These are phyloP conservation scores for Buddleja alternifolia DNA, from an alignment of 257 asterid species.

Conservation along the genomic window DNA sequence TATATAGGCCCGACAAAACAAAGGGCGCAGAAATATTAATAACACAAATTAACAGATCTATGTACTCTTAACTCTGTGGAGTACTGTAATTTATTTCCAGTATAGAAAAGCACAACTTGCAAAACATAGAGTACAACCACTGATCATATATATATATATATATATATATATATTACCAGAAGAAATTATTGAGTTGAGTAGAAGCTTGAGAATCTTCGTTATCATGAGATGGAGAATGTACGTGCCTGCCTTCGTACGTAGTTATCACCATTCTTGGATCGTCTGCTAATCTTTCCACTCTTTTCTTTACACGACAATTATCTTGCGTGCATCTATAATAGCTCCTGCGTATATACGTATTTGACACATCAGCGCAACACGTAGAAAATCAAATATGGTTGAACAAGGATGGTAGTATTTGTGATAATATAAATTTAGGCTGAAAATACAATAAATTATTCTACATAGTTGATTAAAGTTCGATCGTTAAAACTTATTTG, in stretches of 20 bases:
- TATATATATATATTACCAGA: conserved; percentile 51
- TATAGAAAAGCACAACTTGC: neutral
- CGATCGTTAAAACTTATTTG: too few relatives aligned
- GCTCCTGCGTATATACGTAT: conserved; percentile 52
- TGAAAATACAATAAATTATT: neutral
- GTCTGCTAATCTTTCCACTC: conserved; percentile 85
- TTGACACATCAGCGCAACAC: too few relatives aligned
- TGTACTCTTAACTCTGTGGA: neutral
- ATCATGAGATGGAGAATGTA: conserved; percentile 80
- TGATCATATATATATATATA: neutral
- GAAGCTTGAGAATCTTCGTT: conserved; percentile 66
- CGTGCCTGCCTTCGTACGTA: conserved; percentile 91
- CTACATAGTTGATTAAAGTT: too few relatives aligned
- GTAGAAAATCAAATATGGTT: too few relatives aligned
- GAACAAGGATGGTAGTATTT: too few relatives aligned
- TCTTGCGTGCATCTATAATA: conserved; percentile 92
- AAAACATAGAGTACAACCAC: neutral
- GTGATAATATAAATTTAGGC: neutral
- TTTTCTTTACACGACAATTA: conserved; percentile 84
- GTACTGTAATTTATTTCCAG: conserved; percentile 18
- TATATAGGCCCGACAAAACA: conserved; percentile 35
- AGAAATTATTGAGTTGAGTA: conserved; percentile 57
- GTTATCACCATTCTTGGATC: conserved; percentile 98
- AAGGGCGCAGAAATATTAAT: conserved; percentile 25
- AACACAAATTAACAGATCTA: conserved; percentile 12